These are phyloP conservation scores for Zymoseptoria ardabiliae DNA, from an alignment of 2,329 filamentous ascomycete species.

Conservation along the genomic window DNA sequence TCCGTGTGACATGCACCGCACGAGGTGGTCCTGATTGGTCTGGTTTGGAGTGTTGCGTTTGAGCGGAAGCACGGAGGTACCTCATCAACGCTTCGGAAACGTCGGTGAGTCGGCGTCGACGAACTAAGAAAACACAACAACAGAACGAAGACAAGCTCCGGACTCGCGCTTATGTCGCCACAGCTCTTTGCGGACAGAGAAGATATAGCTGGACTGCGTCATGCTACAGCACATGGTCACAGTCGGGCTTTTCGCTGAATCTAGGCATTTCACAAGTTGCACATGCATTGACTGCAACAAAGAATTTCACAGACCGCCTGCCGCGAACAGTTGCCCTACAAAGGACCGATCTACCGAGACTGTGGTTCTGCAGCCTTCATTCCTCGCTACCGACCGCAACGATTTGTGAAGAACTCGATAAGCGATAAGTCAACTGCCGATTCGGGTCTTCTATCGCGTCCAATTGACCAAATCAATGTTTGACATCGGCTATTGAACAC, in stretches of 20 bases:
- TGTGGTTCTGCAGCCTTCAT: constrained; percentile 13
- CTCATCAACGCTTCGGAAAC: too few relatives aligned
- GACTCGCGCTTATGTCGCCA: not conserved
- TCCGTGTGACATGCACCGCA: too few relatives aligned
- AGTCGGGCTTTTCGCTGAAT: not conserved
- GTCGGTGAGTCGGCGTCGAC: too few relatives aligned
- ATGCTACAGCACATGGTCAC: not conserved
- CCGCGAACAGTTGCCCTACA: constrained; percentile 19
- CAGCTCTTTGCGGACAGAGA: not conserved
- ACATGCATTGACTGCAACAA: not conserved
- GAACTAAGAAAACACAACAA: too few relatives aligned
- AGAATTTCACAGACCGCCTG: constrained; percentile 1
- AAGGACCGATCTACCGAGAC: constrained; percentile 10
- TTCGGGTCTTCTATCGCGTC: not conserved
- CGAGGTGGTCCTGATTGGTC: too few relatives aligned
- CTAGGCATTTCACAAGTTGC: not conserved
- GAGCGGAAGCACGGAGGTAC: too few relatives aligned
- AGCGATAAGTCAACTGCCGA: not conserved
- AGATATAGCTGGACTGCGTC: not conserved
- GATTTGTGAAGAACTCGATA: not conserved
- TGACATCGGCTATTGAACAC: not conserved
- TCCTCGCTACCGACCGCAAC: constrained; percentile 23
- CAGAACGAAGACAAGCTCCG: too few relatives aligned
- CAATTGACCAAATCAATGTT: constrained; percentile 2
- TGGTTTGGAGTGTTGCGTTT: too few relatives aligned